Percentiles rank a stretch among this genome's conserved stretches.
phyloP scores from a whole-genome alignment of 2,329 filamentous ascomycete genomes.

The Penicillium sp. region DNA sequence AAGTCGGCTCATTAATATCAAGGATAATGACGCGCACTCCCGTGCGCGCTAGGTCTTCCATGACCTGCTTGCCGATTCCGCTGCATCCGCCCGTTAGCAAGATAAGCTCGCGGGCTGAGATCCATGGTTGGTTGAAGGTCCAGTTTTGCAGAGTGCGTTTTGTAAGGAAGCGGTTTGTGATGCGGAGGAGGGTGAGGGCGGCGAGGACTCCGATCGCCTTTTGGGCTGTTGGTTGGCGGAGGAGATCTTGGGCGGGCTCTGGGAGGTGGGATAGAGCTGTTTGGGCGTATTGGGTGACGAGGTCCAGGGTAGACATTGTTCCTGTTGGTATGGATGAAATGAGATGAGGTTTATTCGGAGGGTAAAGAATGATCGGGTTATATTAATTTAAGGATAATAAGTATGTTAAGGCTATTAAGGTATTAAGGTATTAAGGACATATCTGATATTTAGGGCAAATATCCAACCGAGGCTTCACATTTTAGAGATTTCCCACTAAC shows the following conservation, averaged over 20 bases:
- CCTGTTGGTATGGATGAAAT: constrained; percentile 13
- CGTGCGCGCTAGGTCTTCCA: constrained; percentile 28
- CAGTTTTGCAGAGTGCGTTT: constrained; percentile 34
- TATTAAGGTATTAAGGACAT: neutral
- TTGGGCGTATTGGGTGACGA: constrained; percentile 26
- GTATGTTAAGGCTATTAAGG: neutral
- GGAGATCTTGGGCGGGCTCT: constrained; percentile 24
- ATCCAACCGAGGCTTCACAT: neutral
- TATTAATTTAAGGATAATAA: neutral
- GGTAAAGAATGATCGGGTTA: neutral
- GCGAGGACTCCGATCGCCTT: constrained; percentile 26
- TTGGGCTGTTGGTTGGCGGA: constrained; percentile 29
- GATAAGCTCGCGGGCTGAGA: constrained; percentile 30
- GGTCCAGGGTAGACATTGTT: constrained; percentile 14
- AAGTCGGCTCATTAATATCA: constrained; percentile 36
- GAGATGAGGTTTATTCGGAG: neutral
- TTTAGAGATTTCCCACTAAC: neutral
- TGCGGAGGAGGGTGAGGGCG: constrained; percentile 25
- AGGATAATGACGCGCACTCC: constrained; percentile 37
- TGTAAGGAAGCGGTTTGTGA: constrained; percentile 29
- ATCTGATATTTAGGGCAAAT: neutral
- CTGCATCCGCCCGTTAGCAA: constrained; percentile 39
- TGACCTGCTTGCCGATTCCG: constrained; percentile 40
- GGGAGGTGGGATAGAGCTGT: constrained; percentile 27
- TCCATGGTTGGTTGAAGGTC: constrained; percentile 25